These are phyloP conservation scores for Pythium phragmiticola DNA, from an alignment of 352 stramenopile genomes.

Conservation along the genomic window DNA sequence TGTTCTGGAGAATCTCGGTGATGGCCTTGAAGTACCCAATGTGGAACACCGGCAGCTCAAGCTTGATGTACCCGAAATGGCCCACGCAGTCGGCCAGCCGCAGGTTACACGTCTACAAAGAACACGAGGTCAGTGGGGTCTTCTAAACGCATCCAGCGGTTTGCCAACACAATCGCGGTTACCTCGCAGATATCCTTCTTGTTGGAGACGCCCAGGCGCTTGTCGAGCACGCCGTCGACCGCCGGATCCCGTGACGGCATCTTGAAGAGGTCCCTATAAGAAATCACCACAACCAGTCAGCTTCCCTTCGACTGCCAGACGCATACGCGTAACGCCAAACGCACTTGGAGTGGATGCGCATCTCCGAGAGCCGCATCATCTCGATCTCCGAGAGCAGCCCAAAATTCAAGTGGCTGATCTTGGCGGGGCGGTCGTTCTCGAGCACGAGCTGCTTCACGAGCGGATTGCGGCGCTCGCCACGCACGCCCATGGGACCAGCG, in stretches of 20 bases:
- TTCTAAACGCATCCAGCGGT: too few species aligned
- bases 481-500: conserved; percentile 24
- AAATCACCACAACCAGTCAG: background rate
- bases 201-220: conserved; percentile 96
- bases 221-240: conserved; percentile 94
- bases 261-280: conserved; percentile 93
- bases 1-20: conserved; percentile 97
- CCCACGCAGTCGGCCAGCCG: conserved; percentile 97
- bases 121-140: too few species aligned
- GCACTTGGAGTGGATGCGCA: conserved; percentile 90
- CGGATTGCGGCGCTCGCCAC: conserved; percentile 73
- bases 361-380: conserved; percentile 95
- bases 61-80: conserved; percentile 98
- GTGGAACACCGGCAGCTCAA: conserved; percentile 99
- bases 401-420: conserved; percentile 98
- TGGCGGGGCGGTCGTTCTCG: conserved; percentile 86
- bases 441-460: conserved; percentile 89
- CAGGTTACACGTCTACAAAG: conserved; percentile 63
- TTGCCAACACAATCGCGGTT: conserved; percentile 28
- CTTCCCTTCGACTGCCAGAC: background rate
- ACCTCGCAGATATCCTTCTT: conserved; percentile 94
- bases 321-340: background rate
- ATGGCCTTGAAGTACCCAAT: conserved; percentile 99
- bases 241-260: conserved; percentile 94
- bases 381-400: conserved; percentile 94